Evolutionary conservation across 192 early-diverging fungal species (phyloP).

Genomic region (Entomortierella parvispora): DNA sequence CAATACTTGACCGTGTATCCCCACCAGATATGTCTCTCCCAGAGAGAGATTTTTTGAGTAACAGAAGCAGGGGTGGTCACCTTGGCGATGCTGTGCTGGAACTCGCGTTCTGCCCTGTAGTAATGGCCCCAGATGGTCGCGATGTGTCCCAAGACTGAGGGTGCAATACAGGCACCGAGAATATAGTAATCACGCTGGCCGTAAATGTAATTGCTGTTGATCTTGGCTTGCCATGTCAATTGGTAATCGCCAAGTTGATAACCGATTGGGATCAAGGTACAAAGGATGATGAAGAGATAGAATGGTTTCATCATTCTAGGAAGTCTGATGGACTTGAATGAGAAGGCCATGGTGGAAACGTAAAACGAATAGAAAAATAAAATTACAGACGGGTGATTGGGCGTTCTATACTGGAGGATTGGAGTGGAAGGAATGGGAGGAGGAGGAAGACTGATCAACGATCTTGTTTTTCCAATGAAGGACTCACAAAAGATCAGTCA

Average conservation of each 20-base stretch:
- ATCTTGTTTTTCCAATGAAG: no score
- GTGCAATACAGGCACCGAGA: constrained; percentile 29
- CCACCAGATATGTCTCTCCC: constrained; percentile 49
- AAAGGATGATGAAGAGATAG: constrained; percentile 31
- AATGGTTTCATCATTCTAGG: constrained; percentile 23
- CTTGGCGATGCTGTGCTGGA: constrained; percentile 52
- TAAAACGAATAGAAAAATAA: background rate
- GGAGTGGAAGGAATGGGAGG: no score
- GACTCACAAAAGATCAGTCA: no score
- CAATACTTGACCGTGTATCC: constrained; percentile 52
- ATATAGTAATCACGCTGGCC: constrained; percentile 42
- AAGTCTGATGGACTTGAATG: constrained; percentile 14
- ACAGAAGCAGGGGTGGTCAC: constrained; percentile 40
- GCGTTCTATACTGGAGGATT: no score
- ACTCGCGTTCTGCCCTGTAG: constrained; percentile 49
- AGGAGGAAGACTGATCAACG: background rate
- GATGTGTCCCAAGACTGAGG: constrained; percentile 33
- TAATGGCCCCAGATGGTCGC: constrained; percentile 51
- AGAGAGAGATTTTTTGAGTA: constrained; percentile 47
- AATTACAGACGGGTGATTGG: background rate
- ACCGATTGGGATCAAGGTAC: constrained; percentile 33
- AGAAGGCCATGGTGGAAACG: constrained; percentile 22
- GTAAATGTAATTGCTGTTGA: constrained; percentile 23
- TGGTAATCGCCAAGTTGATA: constrained; percentile 37
- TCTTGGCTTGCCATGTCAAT: constrained; percentile 24